phyloP scores from a whole-genome alignment of 2,329 filamentous ascomycete genomes.

The Sporothrix brunneoviolacea region DNA sequence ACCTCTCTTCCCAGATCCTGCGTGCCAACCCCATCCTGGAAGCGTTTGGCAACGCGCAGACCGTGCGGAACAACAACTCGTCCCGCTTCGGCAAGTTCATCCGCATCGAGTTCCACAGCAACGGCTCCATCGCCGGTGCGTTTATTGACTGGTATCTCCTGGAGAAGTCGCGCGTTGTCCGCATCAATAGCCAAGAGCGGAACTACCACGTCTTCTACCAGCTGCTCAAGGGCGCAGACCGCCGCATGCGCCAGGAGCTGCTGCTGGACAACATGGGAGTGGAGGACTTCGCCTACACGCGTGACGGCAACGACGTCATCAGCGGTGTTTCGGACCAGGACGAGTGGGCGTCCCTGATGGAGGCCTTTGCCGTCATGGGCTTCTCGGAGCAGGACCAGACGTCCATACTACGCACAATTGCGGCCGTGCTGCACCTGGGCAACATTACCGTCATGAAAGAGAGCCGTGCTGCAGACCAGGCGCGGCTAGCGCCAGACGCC shows the following conservation, averaged over 20 bases:
- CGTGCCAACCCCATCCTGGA: constrained; percentile 95
- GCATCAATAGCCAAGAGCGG: constrained; percentile 77
- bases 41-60: constrained; percentile 97
- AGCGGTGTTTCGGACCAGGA: constrained; percentile 81
- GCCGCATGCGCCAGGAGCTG: constrained; percentile 66
- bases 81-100: constrained; percentile 99
- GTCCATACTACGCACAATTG: constrained; percentile 78
- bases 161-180: constrained; percentile 96
- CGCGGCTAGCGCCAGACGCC: constrained; percentile 69
- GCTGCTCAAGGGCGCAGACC: constrained; percentile 75
- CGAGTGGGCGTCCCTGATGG: constrained; percentile 84
- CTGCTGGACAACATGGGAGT: constrained; percentile 68
- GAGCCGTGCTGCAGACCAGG: constrained; percentile 85
- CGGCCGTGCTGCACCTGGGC: constrained; percentile 86
- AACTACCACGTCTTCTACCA: constrained; percentile 99
- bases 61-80: constrained; percentile 95
- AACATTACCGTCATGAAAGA: constrained; percentile 89
- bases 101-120: constrained; percentile 84
- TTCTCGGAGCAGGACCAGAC: constrained; percentile 80
- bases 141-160: constrained; percentile 98
- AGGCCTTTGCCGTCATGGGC: constrained; percentile 91
- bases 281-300: constrained; percentile 86
- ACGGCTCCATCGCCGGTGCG: constrained; percentile 86
- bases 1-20: constrained; percentile 91
- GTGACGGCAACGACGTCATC: constrained; percentile 85